These are phyloP conservation scores for Hibiscus mutabilis DNA, from an alignment of 345 rosid species.

Conservation along the genomic window DNA sequence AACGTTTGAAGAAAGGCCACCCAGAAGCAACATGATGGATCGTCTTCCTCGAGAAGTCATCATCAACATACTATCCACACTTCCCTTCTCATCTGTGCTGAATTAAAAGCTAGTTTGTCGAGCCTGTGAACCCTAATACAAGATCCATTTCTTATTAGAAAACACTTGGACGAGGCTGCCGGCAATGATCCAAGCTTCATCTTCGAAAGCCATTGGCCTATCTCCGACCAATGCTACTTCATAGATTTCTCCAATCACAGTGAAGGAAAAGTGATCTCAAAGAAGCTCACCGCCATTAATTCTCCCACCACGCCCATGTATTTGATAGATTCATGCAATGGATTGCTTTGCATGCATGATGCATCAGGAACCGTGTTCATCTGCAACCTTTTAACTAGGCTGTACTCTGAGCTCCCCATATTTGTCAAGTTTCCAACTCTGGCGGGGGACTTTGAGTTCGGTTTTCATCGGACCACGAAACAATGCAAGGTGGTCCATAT, in stretches of 20 bases:
- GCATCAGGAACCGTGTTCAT: slow-evolving; percentile 25
- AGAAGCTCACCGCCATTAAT: slow-evolving; percentile 22
- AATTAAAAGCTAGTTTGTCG: slow-evolving; percentile 40
- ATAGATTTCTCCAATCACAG: slow-evolving; percentile 28
- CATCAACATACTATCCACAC: slow-evolving; percentile 48
- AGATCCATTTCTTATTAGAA: slow-evolving; percentile 28
- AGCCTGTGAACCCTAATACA: slow-evolving; percentile 33
- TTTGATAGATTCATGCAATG: slow-evolving; percentile 49
- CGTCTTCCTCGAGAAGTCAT: slow-evolving; percentile 48
- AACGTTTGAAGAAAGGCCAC: background rate
- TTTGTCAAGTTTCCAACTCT: slow-evolving; percentile 23
- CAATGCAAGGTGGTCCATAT: slow-evolving; percentile 56
- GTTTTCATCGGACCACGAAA: slow-evolving; percentile 33
- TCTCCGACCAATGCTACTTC: slow-evolving; percentile 39
- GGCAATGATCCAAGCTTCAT: slow-evolving; percentile 38
- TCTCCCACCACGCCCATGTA: slow-evolving; percentile 17
- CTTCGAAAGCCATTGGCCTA: slow-evolving; percentile 44
- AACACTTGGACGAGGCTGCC: slow-evolving; percentile 11
- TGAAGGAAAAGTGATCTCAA: slow-evolving; percentile 22
- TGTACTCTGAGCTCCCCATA: slow-evolving; percentile 33
- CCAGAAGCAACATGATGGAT: slow-evolving; percentile 25
- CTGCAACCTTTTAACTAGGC: slow-evolving; percentile 50
- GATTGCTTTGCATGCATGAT: slow-evolving; percentile 48
- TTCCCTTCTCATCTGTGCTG: slow-evolving; percentile 46
- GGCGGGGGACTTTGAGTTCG: slow-evolving; percentile 44